Evolutionary conservation across 2,329 filamentous ascomycete species (phyloP).

Genomic region (Periglandula ipomoeae): DNA sequence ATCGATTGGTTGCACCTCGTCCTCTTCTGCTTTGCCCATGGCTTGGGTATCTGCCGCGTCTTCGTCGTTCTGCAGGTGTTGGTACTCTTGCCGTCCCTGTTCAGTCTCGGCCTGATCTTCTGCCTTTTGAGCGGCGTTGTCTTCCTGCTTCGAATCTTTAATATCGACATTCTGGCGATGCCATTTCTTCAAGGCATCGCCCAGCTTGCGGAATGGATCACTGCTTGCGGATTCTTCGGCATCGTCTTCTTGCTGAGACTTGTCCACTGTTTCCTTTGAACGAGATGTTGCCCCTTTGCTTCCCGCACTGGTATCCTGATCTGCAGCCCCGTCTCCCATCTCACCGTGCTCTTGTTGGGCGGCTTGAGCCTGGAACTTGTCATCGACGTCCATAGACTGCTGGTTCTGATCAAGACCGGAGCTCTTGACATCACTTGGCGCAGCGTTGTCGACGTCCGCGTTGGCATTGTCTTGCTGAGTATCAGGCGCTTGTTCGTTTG

Average conservation of each 20-base stretch:
- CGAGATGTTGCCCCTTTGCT: constrained; percentile 49
- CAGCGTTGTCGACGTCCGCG: constrained; percentile 51
- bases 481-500: constrained; percentile 25
- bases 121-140: constrained; percentile 22
- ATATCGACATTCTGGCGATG: constrained; percentile 85
- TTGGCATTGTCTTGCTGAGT: constrained; percentile 37
- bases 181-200: constrained; percentile 87
- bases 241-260: constrained; percentile 34
- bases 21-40: constrained; percentile 77
- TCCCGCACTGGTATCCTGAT: constrained; percentile 54
- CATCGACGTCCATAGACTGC: constrained; percentile 52
- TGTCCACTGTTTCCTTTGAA: constrained; percentile 38
- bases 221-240: constrained; percentile 35
- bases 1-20: constrained; percentile 78
- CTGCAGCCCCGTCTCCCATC: constrained; percentile 53
- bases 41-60: constrained; percentile 81
- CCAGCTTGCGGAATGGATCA: constrained; percentile 87
- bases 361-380: constrained; percentile 49
- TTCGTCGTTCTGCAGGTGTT: constrained; percentile 82
- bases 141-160: constrained; percentile 41
- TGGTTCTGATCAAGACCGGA: constrained; percentile 58
- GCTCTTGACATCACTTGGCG: constrained; percentile 54
- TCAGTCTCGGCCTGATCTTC: constrained; percentile 48
- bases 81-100: constrained; percentile 74
- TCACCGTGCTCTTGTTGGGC: constrained; percentile 59